Evolutionary conservation across 352 stramenopile genomes (phyloP).

Genomic region (Globisporangium splendens): DNA sequence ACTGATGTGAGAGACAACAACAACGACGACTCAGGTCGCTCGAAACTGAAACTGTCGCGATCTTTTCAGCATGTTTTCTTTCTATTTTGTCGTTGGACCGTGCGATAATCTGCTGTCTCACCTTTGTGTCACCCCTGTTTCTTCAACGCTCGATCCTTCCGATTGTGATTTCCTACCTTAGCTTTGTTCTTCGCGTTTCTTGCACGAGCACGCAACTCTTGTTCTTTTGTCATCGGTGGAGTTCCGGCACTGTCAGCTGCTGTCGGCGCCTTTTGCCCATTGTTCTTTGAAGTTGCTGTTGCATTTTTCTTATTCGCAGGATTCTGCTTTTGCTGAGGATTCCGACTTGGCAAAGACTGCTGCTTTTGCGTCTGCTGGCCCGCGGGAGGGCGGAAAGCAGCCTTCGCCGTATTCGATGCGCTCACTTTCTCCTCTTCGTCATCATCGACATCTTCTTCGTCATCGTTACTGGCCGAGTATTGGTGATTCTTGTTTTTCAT

Average conservation of each 20-base stretch:
- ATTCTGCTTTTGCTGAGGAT: constrained; percentile 9
- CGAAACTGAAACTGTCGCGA: neutral
- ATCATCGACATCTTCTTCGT: constrained; percentile 18
- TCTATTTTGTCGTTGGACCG: neutral
- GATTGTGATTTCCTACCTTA: constrained; percentile 77
- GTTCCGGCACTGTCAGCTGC: neutral
- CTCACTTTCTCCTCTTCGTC: constrained; percentile 25
- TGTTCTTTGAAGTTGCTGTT: constrained; percentile 2
- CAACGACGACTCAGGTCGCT: no score
- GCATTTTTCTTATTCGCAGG: constrained; percentile 17
- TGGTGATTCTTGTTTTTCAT: constrained; percentile 62
- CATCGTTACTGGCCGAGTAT: constrained; percentile 4
- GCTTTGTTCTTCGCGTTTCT: constrained; percentile 75
- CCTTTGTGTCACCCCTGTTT: constrained; percentile 25
- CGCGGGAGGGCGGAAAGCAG: neutral
- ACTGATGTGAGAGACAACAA: no score
- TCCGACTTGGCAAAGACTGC: neutral
- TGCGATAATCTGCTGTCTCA: no score
- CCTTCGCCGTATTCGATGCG: neutral
- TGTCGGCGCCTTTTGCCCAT: neutral
- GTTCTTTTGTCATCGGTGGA: constrained; percentile 20
- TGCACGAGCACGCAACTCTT: constrained; percentile 39
- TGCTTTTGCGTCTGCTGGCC: neutral
- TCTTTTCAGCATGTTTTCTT: neutral
- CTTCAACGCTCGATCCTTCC: constrained; percentile 79